Conservation (phyloP, 805 yeast species). For the Wickerhamiella slavikovae region DNA sequence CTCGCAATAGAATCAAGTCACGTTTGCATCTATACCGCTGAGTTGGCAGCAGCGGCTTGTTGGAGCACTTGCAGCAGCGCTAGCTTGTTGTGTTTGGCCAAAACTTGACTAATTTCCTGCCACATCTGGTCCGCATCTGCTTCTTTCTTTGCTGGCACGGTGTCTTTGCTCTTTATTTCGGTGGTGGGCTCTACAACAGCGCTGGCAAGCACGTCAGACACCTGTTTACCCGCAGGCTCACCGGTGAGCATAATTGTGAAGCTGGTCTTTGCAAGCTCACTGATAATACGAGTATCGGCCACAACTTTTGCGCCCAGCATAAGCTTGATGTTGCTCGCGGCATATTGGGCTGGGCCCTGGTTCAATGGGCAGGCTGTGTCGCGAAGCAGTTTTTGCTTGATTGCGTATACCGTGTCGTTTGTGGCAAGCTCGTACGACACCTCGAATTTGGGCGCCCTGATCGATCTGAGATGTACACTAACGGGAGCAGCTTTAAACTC, state of each 20-base stretch:
- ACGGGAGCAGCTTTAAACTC: too few relatives aligned
- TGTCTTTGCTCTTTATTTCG: too few relatives aligned
- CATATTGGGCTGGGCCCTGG: slow-evolving; percentile 2
- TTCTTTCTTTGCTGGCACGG: too few relatives aligned
- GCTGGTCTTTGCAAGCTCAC: slow-evolving; percentile 7
- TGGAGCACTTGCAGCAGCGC: slow-evolving; percentile 1
- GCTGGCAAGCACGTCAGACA: not conserved
- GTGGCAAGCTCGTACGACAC: slow-evolving; percentile 11
- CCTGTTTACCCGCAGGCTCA: slow-evolving; percentile 1
- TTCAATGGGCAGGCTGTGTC: slow-evolving; percentile 13
- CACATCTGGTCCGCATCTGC: too few relatives aligned
- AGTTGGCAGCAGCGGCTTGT: not conserved
- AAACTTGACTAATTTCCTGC: too few relatives aligned
- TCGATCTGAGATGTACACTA: slow-evolving; percentile 32
- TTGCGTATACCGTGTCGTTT: slow-evolving; percentile 11
- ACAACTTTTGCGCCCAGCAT: slow-evolving; percentile 10
- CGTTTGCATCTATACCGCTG: slow-evolving; percentile 10
- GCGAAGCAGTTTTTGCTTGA: slow-evolving; percentile 15
- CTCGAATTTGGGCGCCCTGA: slow-evolving; percentile 51
- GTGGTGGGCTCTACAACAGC: too few relatives aligned
- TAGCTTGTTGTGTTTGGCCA: not conserved
- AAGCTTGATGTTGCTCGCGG: slow-evolving; percentile 6
- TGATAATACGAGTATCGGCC: slow-evolving; percentile 8
- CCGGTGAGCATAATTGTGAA: slow-evolving; percentile 10
- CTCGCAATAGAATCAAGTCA: slow-evolving; percentile 13